A percentile compares a stretch with the other conserved stretches of the same genome.
Evolutionary conservation across 805 yeast genomes (phyloP).

Genomic region (Ogataea ganodermae): DNA sequence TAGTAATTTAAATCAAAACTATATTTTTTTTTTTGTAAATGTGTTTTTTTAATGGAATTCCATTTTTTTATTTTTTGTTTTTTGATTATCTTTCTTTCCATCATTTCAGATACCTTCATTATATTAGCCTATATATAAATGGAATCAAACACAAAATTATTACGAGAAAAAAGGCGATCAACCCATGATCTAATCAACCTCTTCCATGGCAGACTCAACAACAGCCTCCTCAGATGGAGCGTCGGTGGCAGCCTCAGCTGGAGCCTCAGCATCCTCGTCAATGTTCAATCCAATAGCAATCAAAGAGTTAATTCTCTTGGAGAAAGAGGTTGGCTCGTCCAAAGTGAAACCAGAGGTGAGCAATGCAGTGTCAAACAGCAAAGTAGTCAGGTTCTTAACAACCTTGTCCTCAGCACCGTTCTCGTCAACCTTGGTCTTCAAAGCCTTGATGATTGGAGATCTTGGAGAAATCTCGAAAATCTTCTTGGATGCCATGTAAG

Average conservation of each 20-base stretch:
- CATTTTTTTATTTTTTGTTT: slow-evolving; percentile 1
- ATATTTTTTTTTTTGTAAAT: too few relatives aligned
- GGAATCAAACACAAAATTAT: background rate
- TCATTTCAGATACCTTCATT: slow-evolving; percentile 2
- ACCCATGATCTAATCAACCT: slow-evolving; percentile 73
- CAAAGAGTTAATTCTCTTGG: slow-evolving; percentile 96
- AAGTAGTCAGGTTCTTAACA: slow-evolving; percentile 94
- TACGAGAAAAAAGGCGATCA: background rate
- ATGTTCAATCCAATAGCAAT: slow-evolving; percentile 97
- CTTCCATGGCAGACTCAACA: slow-evolving; percentile 97
- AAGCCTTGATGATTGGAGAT: slow-evolving; percentile 92
- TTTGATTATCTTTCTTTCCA: too few relatives aligned
- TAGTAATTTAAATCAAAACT: too few relatives aligned
- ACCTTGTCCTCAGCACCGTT: slow-evolving; percentile 99
- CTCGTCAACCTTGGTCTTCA: slow-evolving; percentile 93
- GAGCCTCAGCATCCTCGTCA: slow-evolving; percentile 71
- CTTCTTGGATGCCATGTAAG: slow-evolving; percentile 99
- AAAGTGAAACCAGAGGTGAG: slow-evolving; percentile 98
- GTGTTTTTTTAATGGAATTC: slow-evolving; percentile 6
- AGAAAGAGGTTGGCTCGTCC: slow-evolving; percentile 98
- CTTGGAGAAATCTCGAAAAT: slow-evolving; percentile 98
- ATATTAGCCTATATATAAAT: slow-evolving; percentile 10
- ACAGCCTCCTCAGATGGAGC: slow-evolving; percentile 63
- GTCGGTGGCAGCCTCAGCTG: slow-evolving; percentile 43
- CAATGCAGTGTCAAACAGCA: slow-evolving; percentile 96